Evolutionary conservation across 2,329 filamentous ascomycete species (phyloP), one percentile per base, ranked within the genome.

Genomic region (Phialophora tarda): DNA sequence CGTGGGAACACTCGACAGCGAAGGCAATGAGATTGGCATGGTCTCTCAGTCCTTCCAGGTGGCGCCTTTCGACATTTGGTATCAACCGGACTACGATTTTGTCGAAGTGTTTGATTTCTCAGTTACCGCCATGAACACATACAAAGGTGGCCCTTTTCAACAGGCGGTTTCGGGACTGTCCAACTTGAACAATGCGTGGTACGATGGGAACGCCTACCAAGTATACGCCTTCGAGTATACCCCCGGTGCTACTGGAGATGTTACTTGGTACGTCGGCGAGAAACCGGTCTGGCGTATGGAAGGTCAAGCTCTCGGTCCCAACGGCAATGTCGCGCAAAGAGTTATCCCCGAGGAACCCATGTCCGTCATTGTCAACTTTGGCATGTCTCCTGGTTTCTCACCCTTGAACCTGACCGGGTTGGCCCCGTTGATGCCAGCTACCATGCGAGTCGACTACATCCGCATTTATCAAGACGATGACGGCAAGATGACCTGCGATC

Each of bases 11-110:
- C 73, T 88, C 26, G 82, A 84, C 47, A 78, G 80, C n/a, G 74
- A 81, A 23, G 80, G 78, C 34, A 81, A 80, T n/a, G 81, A 80
- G 38, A 82, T 89, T 57, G 88, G 88, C 54, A 79, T 82, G 23
- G 89, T 86, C 1, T 90, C 89, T 6, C 88, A 91, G 72, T 88
- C 86, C 75, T 83, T 85, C 73, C 88, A 91, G 73, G 82, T 87
- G 65, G 89, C 89, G 1, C 89, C 89, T 1, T 91, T 91, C 71
- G 89, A 91, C 73, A 81, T 88, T 54, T 89, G 85, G 82, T 91
- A 89, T 73, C 85, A 87, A 77, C 88, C 88, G 8, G 82, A 89
- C 72, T 84, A 84, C 69, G 84, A 90, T 21, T 90, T 85, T 71
- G 76, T 88, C 47, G 88, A 89, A 67, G 79, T 91, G 1, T 91